Evolutionary conservation across 208 protist species (phyloP).

Genomic region (Wallacemonas sp.): DNA sequence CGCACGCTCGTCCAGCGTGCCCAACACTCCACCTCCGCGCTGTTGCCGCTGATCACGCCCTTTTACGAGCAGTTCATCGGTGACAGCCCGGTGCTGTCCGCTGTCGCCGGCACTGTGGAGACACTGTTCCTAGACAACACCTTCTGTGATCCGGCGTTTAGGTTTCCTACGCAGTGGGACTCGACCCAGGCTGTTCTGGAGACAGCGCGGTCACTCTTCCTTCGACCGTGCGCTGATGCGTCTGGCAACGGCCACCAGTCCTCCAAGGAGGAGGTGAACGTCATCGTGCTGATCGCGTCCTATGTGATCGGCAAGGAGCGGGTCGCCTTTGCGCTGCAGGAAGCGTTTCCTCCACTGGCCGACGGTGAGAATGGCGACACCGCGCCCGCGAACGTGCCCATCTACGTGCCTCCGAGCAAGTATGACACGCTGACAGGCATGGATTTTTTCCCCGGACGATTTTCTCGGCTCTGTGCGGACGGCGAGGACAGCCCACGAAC

Average conservation of each 20-base stretch:
- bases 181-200: constrained; percentile 45
- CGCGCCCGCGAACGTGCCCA: background rate
- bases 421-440: constrained; percentile 22
- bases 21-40: background rate
- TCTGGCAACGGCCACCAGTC: too few species aligned
- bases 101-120: constrained; percentile 49
- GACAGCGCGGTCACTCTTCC: constrained; percentile 42
- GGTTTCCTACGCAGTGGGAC: constrained; percentile 73
- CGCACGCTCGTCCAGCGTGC: background rate
- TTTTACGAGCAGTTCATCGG: constrained; percentile 61
- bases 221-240: too few species aligned
- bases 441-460: constrained; percentile 23
- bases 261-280: constrained; percentile 20
- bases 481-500: background rate
- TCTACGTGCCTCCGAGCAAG: constrained; percentile 27
- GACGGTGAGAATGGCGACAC: background rate
- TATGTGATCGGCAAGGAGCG: constrained; percentile 93
- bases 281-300: constrained; percentile 82
- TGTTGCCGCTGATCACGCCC: constrained; percentile 2
- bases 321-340: constrained; percentile 74
- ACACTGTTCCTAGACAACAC: constrained; percentile 93
- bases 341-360: constrained; percentile 25
- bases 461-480: constrained; percentile 2
- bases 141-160: constrained; percentile 81
- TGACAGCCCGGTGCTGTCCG: constrained; percentile 38